Evolutionary conservation across 805 yeast genomes (phyloP).

Genomic region (Wickerhamiella lipophila): DNA sequence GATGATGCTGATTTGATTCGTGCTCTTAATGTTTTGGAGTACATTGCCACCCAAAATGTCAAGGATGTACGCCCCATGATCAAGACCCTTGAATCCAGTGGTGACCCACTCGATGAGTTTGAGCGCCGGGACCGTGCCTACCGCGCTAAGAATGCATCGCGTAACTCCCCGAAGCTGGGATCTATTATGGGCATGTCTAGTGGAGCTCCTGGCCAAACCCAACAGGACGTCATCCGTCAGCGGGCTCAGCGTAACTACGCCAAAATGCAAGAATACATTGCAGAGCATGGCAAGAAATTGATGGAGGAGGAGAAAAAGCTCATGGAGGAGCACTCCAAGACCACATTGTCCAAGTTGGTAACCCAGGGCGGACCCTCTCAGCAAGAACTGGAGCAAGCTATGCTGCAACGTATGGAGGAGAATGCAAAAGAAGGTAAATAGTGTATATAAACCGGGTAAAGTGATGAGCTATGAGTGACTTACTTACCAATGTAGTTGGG

Average conservation of each 20-base stretch:
- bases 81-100: conserved; percentile 54
- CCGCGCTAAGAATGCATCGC: conserved; percentile 35
- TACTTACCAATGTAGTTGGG: no score
- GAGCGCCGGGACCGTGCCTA: conserved; percentile 61
- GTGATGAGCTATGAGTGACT: no score
- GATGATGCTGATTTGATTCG: conserved; percentile 65
- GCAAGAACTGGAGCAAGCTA: conserved; percentile 26
- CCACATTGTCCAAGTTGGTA: conserved; percentile 72
- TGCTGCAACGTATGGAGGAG: conserved; percentile 16
- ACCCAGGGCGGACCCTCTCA: conserved; percentile 45
- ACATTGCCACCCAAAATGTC: conserved; percentile 69
- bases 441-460: conserved; percentile 16
- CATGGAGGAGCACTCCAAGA: conserved; percentile 59
- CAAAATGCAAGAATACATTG: conserved; percentile 65
- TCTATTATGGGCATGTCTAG: conserved; percentile 48
- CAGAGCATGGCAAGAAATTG: conserved; percentile 56
- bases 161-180: conserved; percentile 40
- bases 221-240: conserved; percentile 78
- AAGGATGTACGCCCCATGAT: conserved; percentile 85
- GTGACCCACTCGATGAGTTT: conserved; percentile 57
- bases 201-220: conserved; percentile 48
- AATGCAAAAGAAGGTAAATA: conserved; percentile 13
- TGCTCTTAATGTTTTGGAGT: conserved; percentile 87
- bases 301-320: conserved; percentile 42
- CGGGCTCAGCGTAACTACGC: conserved; percentile 85